Percentiles rank a stretch among this genome's conserved stretches.
These are phyloP conservation scores for Blastobotrys petasosporus DNA, from an alignment of 1,139 yeast species.

Conservation along the genomic window DNA sequence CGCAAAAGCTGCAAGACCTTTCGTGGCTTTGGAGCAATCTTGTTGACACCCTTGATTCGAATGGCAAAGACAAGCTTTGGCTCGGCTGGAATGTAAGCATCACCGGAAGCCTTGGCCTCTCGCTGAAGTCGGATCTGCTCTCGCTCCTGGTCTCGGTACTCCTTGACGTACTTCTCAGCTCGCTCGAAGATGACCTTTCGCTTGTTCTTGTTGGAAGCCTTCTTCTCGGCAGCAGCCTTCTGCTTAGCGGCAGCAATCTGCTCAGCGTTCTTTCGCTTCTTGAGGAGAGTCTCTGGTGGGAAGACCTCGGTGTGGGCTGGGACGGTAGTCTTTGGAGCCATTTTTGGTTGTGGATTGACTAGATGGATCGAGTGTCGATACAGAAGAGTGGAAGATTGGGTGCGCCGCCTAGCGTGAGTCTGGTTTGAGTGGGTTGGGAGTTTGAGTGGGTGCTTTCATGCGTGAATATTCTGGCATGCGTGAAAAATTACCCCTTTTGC, in stretches of 20 bases:
- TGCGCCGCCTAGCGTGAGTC: too few relatives aligned
- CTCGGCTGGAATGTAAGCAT: conserved; percentile 86
- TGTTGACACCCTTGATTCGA: conserved; percentile 99
- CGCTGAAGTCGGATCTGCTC: conserved; percentile 91
- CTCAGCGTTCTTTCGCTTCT: conserved; percentile 79
- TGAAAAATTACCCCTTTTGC: background rate
- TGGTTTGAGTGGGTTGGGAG: conserved; percentile 1
- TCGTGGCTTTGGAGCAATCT: conserved; percentile 99
- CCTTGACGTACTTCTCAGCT: conserved; percentile 98
- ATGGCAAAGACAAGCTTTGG: conserved; percentile 93
- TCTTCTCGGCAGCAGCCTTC: conserved; percentile 53
- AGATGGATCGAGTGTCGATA: background rate
- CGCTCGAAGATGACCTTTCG: conserved; percentile 94
- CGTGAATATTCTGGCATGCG: background rate
- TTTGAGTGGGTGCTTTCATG: background rate
- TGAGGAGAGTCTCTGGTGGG: conserved; percentile 93
- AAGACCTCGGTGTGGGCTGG: conserved; percentile 33
- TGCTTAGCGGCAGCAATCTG: conserved; percentile 42
- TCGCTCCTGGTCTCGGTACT: conserved; percentile 94
- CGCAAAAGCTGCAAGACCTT: conserved; percentile 98
- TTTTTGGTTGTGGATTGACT: conserved; percentile 14
- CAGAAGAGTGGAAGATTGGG: background rate
- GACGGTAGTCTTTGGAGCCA: conserved; percentile 26
- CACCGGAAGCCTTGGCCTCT: conserved; percentile 91
- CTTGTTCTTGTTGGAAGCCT: conserved; percentile 90